These are phyloP conservation scores for Pseudocercospora cruenta DNA, from an alignment of 2,329 filamentous ascomycete genomes.

Conservation along the genomic window DNA sequence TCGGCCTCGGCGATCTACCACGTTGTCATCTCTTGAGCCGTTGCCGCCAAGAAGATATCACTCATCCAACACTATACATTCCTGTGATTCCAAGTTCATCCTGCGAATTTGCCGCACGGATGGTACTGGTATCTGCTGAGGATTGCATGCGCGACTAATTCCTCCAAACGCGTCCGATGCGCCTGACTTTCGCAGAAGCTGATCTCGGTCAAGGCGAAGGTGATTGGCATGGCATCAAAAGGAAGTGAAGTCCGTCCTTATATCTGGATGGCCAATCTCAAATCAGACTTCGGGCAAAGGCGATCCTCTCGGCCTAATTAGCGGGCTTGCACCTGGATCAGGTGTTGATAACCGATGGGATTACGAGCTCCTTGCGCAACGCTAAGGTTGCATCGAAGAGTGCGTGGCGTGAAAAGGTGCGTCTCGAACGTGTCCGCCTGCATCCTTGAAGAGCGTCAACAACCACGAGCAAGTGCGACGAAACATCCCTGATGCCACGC, in stretches of 20 bases:
- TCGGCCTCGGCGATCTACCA: neutral
- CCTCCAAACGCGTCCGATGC: too few species aligned
- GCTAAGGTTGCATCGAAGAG: neutral
- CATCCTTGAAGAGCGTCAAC: too few species aligned
- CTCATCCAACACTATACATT: neutral
- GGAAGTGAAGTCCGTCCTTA: neutral
- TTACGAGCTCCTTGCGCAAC: neutral
- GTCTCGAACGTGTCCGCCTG: neutral
- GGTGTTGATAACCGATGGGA: neutral
- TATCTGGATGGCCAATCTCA: neutral
- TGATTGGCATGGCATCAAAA: neutral
- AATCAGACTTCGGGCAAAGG: neutral
- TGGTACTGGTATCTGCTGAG: too few species aligned
- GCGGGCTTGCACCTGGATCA: neutral
- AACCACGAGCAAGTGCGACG: neutral
- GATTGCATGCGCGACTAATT: too few species aligned
- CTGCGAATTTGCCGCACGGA: neutral
- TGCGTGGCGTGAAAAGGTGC: neutral
- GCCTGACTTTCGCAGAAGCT: neutral
- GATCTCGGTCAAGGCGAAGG: neutral
- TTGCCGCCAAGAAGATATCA: neutral
- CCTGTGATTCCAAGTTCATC: neutral
- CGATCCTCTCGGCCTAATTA: neutral
- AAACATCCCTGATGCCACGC: neutral
- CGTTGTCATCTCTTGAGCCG: neutral